phyloP scores from a whole-genome alignment of 495 filamentous ascomycete genomes.

The Tuber brumale region DNA sequence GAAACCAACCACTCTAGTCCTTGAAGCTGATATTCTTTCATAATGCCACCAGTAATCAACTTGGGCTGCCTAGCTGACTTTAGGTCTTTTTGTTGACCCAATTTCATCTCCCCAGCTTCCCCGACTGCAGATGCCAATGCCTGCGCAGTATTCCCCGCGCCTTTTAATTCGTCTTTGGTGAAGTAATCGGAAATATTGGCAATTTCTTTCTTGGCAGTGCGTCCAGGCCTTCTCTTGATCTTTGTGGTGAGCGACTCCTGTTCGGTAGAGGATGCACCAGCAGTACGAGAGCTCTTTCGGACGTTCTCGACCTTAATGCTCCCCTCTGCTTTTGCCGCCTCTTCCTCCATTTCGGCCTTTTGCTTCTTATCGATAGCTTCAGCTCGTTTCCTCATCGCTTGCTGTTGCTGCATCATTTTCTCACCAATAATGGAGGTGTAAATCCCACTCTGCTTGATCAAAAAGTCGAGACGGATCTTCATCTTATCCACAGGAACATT shows the following conservation, averaged over 20 bases:
- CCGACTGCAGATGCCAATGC: constrained; percentile 31
- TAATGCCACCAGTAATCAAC: constrained; percentile 75
- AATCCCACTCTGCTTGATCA: constrained; percentile 39
- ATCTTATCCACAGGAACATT: constrained; percentile 35
- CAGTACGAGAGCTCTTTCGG: constrained; percentile 23
- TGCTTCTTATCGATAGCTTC: constrained; percentile 32
- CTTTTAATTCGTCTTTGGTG: constrained; percentile 30
- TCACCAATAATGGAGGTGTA: constrained; percentile 39
- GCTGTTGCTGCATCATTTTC: constrained; percentile 36
- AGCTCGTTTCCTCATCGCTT: constrained; percentile 28
- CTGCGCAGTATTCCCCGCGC: constrained; percentile 22
- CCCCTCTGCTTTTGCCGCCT: background rate
- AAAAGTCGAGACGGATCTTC: constrained; percentile 34
- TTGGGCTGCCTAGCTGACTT: constrained; percentile 77
- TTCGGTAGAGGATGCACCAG: background rate
- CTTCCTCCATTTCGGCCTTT: constrained; percentile 8
- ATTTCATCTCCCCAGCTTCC: constrained; percentile 26
- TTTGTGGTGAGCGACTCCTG: constrained; percentile 8
- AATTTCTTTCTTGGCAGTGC: constrained; percentile 11
- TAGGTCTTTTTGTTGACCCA: constrained; percentile 67
- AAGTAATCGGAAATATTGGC: constrained; percentile 35
- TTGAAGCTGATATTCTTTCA: constrained; percentile 91
- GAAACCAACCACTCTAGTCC: constrained; percentile 85
- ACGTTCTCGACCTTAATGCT: constrained; percentile 8
- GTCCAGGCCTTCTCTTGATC: constrained; percentile 12